Evolutionary conservation across 495 filamentous ascomycete species (phyloP).

Genomic region (Astrothelium subdiscretum): DNA sequence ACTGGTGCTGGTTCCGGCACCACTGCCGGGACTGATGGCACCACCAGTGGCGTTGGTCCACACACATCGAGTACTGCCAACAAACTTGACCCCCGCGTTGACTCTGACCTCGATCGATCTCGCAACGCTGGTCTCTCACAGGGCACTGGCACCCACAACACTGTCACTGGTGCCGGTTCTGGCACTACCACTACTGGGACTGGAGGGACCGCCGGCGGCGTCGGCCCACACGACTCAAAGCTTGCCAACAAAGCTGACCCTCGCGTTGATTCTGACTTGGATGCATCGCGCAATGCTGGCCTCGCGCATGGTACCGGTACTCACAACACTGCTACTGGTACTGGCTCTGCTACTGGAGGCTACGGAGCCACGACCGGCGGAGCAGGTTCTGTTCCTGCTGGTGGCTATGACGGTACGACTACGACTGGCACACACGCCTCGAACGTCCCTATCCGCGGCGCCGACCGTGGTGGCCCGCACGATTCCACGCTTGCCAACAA

Average conservation of each 20-base stretch:
- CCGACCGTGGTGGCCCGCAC: conserved; percentile 28
- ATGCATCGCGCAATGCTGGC: background rate
- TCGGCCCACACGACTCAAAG: conserved; percentile 31
- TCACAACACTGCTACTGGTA: background rate
- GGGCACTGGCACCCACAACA: conserved; percentile 2
- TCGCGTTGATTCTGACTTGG: conserved; percentile 30
- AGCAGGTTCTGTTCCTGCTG: too few relatives aligned
- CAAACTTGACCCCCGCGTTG: conserved; percentile 39
- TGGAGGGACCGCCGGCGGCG: conserved; percentile 17
- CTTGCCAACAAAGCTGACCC: conserved; percentile 38
- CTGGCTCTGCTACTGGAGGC: too few relatives aligned
- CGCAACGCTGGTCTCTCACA: background rate
- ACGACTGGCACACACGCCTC: background rate
- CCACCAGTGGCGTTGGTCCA: conserved; percentile 27
- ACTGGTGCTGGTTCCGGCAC: background rate
- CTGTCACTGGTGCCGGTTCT: background rate
- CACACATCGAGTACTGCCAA: conserved; percentile 32
- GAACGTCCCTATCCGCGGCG: background rate
- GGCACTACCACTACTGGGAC: too few relatives aligned
- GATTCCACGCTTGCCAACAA: conserved; percentile 33
- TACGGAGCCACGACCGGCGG: too few relatives aligned
- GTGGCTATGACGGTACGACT: background rate
- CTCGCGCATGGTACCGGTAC: background rate
- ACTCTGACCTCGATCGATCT: conserved; percentile 14
- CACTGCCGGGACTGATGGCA: conserved; percentile 3